Evolutionary conservation across 345 rosid species (phyloP).

Genomic region (Brassica carinata): DNA sequence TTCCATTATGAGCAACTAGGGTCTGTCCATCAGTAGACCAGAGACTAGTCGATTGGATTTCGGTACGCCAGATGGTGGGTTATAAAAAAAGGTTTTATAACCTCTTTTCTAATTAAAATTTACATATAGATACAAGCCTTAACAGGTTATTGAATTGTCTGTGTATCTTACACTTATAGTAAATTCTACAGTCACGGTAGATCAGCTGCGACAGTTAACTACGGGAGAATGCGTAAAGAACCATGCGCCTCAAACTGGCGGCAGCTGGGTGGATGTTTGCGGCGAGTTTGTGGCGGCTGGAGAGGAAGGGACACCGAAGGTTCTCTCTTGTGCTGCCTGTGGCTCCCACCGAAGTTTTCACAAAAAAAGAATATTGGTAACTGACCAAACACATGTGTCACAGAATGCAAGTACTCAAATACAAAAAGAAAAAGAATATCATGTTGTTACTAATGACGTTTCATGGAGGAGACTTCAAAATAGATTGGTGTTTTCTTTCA

Average conservation of each 20-base stretch:
- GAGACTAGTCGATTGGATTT: too few species aligned
- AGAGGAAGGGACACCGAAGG: not conserved
- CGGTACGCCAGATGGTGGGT: too few species aligned
- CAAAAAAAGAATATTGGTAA: not conserved
- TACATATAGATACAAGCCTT: too few species aligned
- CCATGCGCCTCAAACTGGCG: not conserved
- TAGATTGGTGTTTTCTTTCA: not conserved
- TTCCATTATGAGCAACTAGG: too few species aligned
- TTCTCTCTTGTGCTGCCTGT: not conserved
- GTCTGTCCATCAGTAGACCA: too few species aligned
- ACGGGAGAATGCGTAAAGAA: not conserved
- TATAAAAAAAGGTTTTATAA: too few species aligned
- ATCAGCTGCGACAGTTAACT: not conserved
- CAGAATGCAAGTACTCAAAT: not conserved
- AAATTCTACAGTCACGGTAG: not conserved
- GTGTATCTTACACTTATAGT: too few species aligned
- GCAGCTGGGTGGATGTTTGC: not conserved
- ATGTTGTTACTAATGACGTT: not conserved
- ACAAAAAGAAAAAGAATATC: not conserved
- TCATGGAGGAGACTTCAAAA: not conserved
- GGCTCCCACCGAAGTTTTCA: not conserved
- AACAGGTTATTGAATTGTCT: too few species aligned
- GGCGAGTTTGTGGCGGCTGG: not conserved
- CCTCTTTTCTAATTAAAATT: too few species aligned
- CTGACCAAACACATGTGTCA: not conserved